Conservation (phyloP, 306 rosid genomes). For the Dryas octopetala region DNA sequence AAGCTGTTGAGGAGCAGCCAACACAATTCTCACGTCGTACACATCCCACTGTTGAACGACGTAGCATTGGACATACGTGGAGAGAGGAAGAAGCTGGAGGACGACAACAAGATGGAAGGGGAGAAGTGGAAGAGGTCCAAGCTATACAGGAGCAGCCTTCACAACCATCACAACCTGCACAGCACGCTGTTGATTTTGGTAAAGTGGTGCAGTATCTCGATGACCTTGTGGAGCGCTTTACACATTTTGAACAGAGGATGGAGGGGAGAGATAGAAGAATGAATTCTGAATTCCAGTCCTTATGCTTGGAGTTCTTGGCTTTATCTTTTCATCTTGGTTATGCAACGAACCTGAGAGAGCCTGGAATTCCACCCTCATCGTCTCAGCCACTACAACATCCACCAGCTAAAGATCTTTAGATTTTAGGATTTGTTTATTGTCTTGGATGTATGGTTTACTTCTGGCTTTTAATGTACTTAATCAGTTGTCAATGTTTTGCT, state of each 20-base stretch:
- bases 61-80: neutral
- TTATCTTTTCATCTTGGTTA: neutral
- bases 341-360: neutral
- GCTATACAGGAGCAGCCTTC: neutral
- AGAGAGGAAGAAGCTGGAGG: conserved; percentile 5
- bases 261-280: neutral
- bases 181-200: neutral
- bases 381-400: neutral
- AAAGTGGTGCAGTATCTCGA: neutral
- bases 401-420: neutral
- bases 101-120: neutral
- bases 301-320: neutral
- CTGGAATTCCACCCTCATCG: neutral
- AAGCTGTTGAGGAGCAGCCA: neutral
- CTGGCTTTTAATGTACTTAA: neutral
- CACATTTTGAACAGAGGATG: neutral
- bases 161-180: no score
- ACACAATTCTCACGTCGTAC: neutral
- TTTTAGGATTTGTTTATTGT: neutral
- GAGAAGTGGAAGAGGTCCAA: neutral
- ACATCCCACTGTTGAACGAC: neutral
- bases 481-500: neutral
- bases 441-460: neutral
- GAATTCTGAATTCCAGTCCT: neutral
- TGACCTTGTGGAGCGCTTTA: neutral